Conservation (phyloP, 371 early-diverging fungal species). For the Saksenaea oblongispora region DNA sequence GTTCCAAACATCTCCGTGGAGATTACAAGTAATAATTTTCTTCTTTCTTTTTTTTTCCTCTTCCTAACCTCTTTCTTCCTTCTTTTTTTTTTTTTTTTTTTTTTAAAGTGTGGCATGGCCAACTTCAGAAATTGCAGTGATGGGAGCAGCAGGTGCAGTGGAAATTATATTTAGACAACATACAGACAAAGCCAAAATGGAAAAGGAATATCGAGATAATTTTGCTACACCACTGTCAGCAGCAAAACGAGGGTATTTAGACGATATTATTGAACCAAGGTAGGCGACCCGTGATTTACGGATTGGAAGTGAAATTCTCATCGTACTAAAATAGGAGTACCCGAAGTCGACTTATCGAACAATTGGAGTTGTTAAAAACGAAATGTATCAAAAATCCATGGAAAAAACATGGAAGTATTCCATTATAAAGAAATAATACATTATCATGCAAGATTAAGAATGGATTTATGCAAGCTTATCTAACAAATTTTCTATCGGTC, state of each 20-base stretch:
- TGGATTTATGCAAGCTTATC: neutral
- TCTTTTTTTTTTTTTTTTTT: neutral
- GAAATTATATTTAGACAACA: constrained; percentile 91
- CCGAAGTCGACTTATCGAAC: constrained; percentile 84
- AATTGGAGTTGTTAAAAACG: constrained; percentile 74
- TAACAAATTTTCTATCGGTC: neutral
- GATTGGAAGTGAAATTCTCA: neutral
- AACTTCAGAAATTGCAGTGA: constrained; percentile 96
- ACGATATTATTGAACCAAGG: constrained; percentile 91
- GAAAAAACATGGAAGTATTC: constrained; percentile 97
- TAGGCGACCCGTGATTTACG: constrained; percentile 10
- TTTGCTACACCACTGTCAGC: constrained; percentile 97
- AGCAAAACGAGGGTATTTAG: constrained; percentile 94
- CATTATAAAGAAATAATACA: constrained; percentile 57
- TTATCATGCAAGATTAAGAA: no score
- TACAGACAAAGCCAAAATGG: constrained; percentile 70
- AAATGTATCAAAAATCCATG: constrained; percentile 79
- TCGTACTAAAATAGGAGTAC: constrained; percentile 54
- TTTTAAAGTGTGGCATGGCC: constrained; percentile 91
- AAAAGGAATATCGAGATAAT: constrained; percentile 87
- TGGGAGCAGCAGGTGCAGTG: constrained; percentile 97
- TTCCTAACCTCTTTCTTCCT: no score
- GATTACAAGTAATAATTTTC: constrained; percentile 64
- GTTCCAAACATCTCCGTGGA: constrained; percentile 93
- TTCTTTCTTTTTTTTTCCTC: neutral